Conservation (phyloP, 78 protist species). For the Trichosphaerium sp. region DNA sequence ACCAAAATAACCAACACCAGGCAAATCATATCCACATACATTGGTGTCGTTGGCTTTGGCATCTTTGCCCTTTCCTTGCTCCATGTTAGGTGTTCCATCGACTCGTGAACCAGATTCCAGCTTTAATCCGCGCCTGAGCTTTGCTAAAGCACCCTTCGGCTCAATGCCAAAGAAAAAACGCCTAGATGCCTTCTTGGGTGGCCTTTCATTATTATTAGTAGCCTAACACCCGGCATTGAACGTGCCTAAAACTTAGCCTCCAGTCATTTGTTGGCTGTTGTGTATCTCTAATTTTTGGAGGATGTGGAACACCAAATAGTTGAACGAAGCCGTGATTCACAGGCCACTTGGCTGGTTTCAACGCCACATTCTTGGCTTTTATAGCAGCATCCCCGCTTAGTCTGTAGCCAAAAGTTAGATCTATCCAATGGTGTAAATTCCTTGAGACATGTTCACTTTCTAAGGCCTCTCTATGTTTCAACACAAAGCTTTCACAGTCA, state of each 20-base stretch:
- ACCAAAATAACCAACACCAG: too few species aligned
- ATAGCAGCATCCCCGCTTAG: constrained; percentile 64
- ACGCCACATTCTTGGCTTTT: constrained; percentile 33
- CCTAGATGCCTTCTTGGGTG: too few species aligned
- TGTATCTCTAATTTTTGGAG: not conserved
- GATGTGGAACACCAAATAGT: constrained; percentile 22
- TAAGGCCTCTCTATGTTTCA: constrained; percentile 45
- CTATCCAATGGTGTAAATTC: constrained; percentile 89
- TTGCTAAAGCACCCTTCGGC: too few species aligned
- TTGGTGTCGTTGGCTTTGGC: too few species aligned
- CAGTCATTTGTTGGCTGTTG: not conserved
- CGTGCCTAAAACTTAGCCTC: not conserved
- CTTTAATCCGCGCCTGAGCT: too few species aligned
- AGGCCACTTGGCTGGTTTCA: not conserved
- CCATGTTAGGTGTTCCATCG: too few species aligned
- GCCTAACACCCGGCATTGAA: not conserved
- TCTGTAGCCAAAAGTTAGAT: constrained; percentile 83
- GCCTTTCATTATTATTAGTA: constrained; percentile 9
- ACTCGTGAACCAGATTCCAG: too few species aligned
- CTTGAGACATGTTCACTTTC: constrained; percentile 76
- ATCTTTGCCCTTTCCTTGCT: too few species aligned
- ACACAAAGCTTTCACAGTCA: too few species aligned
- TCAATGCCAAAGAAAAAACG: too few species aligned
- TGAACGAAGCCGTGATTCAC: constrained; percentile 19
- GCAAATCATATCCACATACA: too few species aligned